These are phyloP conservation scores for Pseudogymnoascus sp. DNA, from an alignment of 2,329 filamentous ascomycete genomes.

Conservation along the genomic window DNA sequence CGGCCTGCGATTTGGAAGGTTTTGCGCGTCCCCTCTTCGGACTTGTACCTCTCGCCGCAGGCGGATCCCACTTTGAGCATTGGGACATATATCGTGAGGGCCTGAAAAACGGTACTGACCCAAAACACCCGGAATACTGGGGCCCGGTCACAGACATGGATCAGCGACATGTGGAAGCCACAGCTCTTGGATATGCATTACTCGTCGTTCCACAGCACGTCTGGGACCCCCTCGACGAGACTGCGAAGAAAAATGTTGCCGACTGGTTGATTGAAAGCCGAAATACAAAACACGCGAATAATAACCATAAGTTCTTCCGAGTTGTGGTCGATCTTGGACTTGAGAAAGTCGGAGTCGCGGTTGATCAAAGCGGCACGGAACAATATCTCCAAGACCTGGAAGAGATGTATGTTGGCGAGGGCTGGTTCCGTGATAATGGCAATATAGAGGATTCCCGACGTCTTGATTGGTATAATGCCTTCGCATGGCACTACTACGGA, in stretches of 20 bases:
- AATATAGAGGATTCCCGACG: constrained; percentile 26
- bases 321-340: constrained; percentile 42
- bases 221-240: constrained; percentile 24
- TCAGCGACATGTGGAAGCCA: constrained; percentile 47
- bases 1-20: constrained; percentile 38
- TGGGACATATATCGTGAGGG: constrained; percentile 11
- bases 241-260: constrained; percentile 32
- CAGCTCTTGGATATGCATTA: constrained; percentile 42
- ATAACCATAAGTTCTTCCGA: constrained; percentile 47
- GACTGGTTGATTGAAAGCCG: constrained; percentile 38
- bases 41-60: constrained; percentile 16
- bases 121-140: constrained; percentile 36
- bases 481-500: constrained; percentile 45
- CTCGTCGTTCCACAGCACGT: constrained; percentile 36
- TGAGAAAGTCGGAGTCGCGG: constrained; percentile 32
- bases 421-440: constrained; percentile 41
- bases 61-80: constrained; percentile 9
- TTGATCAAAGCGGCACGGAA: constrained; percentile 27
- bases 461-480: constrained; percentile 46
- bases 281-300: constrained; percentile 37
- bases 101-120: constrained; percentile 25
- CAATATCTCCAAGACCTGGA: constrained; percentile 35
- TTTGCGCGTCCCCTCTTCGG: constrained; percentile 29
- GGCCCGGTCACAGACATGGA: constrained; percentile 38
- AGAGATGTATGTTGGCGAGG: constrained; percentile 36